Conservation (phyloP, 495 filamentous ascomycete genomes). For the Hyaloscypha variabilis region DNA sequence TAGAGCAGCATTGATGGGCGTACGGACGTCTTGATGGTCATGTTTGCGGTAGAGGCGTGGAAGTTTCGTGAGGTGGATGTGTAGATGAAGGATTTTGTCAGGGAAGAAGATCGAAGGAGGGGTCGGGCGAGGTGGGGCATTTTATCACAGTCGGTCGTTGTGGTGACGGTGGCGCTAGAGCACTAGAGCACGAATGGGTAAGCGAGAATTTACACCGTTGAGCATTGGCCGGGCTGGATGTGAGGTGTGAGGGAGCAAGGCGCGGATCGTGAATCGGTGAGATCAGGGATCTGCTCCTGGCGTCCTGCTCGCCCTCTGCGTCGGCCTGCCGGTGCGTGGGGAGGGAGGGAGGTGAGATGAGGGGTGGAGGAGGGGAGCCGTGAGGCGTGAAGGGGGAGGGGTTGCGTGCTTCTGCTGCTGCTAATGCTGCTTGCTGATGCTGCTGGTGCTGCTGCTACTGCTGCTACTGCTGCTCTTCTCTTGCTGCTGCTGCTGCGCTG, state of each 20-base stretch:
- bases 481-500: neutral
- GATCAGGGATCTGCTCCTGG: neutral
- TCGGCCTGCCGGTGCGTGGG: neutral
- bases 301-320: no score
- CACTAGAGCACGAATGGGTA: neutral
- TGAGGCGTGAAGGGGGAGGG: constrained; percentile 7
- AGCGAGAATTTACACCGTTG: neutral
- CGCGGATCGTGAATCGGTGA: neutral
- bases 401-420: constrained; percentile 2
- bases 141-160: neutral
- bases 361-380: neutral
- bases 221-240: constrained; percentile 1
- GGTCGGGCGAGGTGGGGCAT: constrained; percentile 15
- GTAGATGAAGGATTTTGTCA: constrained; percentile 17
- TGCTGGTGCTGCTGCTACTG: neutral
- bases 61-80: constrained; percentile 44
- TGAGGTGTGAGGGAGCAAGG: neutral
- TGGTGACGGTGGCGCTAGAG: neutral
- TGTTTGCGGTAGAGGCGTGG: constrained; percentile 63
- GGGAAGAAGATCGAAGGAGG: constrained; percentile 7
- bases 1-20: neutral
- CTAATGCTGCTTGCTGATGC: neutral
- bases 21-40: constrained; percentile 59
- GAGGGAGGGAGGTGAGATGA: neutral
- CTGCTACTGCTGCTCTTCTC: neutral